Evolutionary conservation across 805 yeast species (phyloP).

Genomic region (Lipomyces sp.): DNA sequence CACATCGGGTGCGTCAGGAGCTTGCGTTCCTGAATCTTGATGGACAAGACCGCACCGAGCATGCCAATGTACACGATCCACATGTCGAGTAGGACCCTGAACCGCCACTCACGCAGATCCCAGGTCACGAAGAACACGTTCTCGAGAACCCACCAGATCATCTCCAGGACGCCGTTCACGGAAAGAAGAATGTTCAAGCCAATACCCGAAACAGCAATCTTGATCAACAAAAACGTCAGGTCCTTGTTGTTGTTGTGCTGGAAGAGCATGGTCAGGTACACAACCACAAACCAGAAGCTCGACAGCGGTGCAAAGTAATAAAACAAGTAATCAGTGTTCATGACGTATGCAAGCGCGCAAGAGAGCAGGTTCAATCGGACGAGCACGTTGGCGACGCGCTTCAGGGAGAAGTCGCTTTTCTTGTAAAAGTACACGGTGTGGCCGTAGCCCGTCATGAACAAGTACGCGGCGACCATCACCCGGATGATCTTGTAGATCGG

Average conservation of each 20-base stretch:
- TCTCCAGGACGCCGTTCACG: slow-evolving; percentile 27
- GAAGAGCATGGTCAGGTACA: slow-evolving; percentile 29
- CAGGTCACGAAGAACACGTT: slow-evolving; percentile 29
- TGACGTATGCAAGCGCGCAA: slow-evolving; percentile 29
- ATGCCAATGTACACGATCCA: slow-evolving; percentile 31
- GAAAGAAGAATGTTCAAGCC: slow-evolving; percentile 16
- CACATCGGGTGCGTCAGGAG: slow-evolving; percentile 18
- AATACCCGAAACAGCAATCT: slow-evolving; percentile 22
- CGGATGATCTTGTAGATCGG: slow-evolving; percentile 32
- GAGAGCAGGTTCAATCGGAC: slow-evolving; percentile 30
- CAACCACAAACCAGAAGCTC: slow-evolving; percentile 31
- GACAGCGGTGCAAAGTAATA: slow-evolving; percentile 33
- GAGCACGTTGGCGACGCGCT: slow-evolving; percentile 30
- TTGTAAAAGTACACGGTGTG: slow-evolving; percentile 30
- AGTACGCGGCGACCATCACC: slow-evolving; percentile 32
- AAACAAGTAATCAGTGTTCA: slow-evolving; percentile 32
- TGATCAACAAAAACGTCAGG: slow-evolving; percentile 19
- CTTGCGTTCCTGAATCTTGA: slow-evolving; percentile 22
- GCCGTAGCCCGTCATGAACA: slow-evolving; percentile 33
- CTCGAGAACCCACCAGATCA: slow-evolving; percentile 24
- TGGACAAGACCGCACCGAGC: slow-evolving; percentile 29
- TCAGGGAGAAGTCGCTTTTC: slow-evolving; percentile 30
- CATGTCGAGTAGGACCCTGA: slow-evolving; percentile 30
- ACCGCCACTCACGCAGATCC: slow-evolving; percentile 33
- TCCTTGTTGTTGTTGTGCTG: slow-evolving; percentile 23